Base-by-base conservation (phyloP, 192 early-diverging fungal genomes). In the Coemansia sp. region DNA sequence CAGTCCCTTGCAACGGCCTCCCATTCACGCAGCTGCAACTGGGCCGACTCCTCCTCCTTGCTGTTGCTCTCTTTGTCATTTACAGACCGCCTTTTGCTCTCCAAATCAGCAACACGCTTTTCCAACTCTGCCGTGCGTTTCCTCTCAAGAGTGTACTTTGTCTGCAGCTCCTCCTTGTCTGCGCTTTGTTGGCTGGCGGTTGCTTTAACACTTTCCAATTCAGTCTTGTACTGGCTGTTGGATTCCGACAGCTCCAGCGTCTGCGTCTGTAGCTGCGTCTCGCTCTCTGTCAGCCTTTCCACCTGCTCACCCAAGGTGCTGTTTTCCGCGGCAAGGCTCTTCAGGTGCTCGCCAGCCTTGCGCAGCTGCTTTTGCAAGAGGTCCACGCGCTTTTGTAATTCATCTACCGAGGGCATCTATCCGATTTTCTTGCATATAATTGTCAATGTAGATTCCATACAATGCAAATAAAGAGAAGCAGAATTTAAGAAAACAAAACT, bases 301-400 rank as follows among this genome's bases (percentile, higher is more conserved):
- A 83, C 68, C 53, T 85, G 74, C 45, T 76, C 71, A 7, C 68
- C 67, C 2, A 85, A 69, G 5, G 72, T 55, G 25, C 80, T 84
- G 53, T 88, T 88, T 56, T 88, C 88, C 37, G 86, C 65, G 0
- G 79, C 73, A 9, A 90, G 61, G 16, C 77, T 69, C 58, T 82
- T 78, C 43, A 85, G 59, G 58, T 85, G 80, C 49, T 78, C 84
- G 54, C 76, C 74, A 2, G 84, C 84, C 55, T 79, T 85, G 66
- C 76, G 75, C 42, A 85, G 71, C 64, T 85, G 84, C 25, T 67
- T 67, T 54, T 83, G 79, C 0, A 85, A 67, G 16, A 78, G 70
- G 20, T 77, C 75, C 0, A 83, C 74, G 10, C 76, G 81, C 67
- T 77, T 83, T 45, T 83, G 81, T 32, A 83, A 55, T 42, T 83